Conservation (phyloP, 176 grass and related monocot genomes). For the Puccinellia tenuiflora region DNA sequence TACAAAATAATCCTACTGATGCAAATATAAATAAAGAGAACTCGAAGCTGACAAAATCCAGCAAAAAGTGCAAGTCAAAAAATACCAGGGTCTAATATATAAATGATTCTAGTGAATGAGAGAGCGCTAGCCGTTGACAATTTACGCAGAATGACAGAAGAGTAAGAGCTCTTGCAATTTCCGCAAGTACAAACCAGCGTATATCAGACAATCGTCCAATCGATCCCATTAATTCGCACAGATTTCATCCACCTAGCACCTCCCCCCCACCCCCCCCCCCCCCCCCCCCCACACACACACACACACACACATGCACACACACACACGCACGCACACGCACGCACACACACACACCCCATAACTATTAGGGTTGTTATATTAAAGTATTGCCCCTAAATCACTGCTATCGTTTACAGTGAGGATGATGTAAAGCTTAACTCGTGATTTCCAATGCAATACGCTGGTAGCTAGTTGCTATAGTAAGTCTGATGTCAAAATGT, state of each 20-base stretch:
- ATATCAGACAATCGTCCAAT: background rate
- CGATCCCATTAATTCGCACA: background rate
- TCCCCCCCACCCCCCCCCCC: too few species aligned
- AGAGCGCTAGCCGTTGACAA: background rate
- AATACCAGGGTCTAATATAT: background rate
- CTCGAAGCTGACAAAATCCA: too few species aligned
- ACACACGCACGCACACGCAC: too few species aligned
- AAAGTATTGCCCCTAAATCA: too few species aligned
- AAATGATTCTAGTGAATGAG: background rate
- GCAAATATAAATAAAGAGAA: too few species aligned
- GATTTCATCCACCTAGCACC: background rate
- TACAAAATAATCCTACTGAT: too few species aligned
- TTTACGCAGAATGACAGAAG: background rate
- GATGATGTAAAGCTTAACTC: conserved; percentile 53
- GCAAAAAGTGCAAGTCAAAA: background rate
- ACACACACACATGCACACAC: too few species aligned
- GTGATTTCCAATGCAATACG: background rate
- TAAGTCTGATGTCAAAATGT: background rate
- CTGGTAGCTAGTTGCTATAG: background rate
- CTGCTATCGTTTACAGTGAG: too few species aligned
- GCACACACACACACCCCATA: too few species aligned
- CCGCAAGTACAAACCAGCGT: background rate
- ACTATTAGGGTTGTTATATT: background rate
- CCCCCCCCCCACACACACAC: too few species aligned
- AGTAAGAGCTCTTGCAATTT: background rate